Base-by-base conservation (phyloP, 192 early-diverging fungal genomes). In the Phycomyces blakesleeanus region DNA sequence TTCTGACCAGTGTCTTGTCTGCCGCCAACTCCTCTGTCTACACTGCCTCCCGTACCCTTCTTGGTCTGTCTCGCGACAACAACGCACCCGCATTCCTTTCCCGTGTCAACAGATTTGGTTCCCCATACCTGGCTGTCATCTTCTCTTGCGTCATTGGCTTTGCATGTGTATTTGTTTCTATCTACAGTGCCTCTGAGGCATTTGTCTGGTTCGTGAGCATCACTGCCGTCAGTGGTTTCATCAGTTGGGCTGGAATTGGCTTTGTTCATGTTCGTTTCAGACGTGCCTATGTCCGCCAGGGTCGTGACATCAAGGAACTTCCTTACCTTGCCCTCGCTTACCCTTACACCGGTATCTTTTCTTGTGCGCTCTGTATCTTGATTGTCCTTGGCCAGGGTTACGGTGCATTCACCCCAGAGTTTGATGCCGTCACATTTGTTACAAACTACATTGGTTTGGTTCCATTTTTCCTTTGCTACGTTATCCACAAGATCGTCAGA, bases 171-270 rank as follows among this genome's bases (percentile, higher is more conserved):
- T 64, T 87, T 47, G 79, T 77, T 2, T 66, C 76, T 3, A 68
- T 87, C 22, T 56, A 39, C 50, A 79, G 77, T 25, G 66, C 73
- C 10, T 64, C 60, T 20, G 71, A 44, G 16, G 61, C 78, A 49
- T 94, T 91, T 55, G 63, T 68, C n/a, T 87, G 82, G 71, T 67
- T 86, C 26, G 61, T 87, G 54, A 80, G 76, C 41, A 66, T 87
- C 8, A 78, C 86, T 20, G 86, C 90, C 0, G 82, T 93, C 14
- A 78, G 86, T 2, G 89, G 90, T 20, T 89, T 95, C 64, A 73
- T 87, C n/a, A 89, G 87, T 67, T 93, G 93, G 93, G 38, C 87
- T 20, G 89, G 89, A 55, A 93, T 93, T 67, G 78, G 81, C 39
- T 42, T 89, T 47, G 84, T 82, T 26, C 91, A 93, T 65, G 73